Conservation (phyloP, 352 stramenopile species). For the Globisporangium cylindrosporum region DNA sequence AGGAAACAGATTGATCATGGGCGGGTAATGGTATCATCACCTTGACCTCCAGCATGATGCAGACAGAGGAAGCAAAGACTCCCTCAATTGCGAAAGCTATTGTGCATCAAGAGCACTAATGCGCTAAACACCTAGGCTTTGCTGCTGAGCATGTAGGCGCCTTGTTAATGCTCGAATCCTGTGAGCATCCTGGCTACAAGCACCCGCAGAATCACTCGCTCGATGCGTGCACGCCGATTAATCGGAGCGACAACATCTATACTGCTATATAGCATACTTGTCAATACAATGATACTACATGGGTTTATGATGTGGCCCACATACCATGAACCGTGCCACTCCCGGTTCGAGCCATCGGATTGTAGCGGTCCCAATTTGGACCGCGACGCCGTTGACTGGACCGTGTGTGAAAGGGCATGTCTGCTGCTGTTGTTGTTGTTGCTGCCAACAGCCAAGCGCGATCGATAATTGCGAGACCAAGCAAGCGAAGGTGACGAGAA, state of each 20-base stretch:
- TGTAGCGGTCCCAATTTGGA: background rate
- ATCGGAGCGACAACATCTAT: background rate
- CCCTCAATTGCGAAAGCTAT: background rate
- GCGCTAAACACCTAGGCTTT: background rate
- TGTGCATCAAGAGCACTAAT: background rate
- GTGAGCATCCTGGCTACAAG: background rate
- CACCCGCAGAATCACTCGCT: background rate
- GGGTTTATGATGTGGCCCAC: background rate
- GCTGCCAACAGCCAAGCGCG: background rate
- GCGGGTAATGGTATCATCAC: background rate
- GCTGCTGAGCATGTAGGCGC: background rate
- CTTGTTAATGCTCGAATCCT: background rate
- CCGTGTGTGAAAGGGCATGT: conserved; percentile 8
- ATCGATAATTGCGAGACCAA: background rate
- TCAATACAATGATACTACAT: background rate
- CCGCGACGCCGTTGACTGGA: conserved; percentile 11
- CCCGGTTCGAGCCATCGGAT: background rate
- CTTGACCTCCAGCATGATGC: background rate
- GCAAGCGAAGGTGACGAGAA: background rate
- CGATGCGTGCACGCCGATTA: background rate
- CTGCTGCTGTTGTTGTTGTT: background rate
- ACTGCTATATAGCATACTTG: background rate
- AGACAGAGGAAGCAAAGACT: background rate
- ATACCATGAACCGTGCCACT: background rate
- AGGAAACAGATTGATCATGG: background rate